Percentiles rank a stretch among this genome's conserved stretches.
Conservation (phyloP, 2,329 filamentous ascomycete genomes). For the Alternaria novae-zelandiae region DNA sequence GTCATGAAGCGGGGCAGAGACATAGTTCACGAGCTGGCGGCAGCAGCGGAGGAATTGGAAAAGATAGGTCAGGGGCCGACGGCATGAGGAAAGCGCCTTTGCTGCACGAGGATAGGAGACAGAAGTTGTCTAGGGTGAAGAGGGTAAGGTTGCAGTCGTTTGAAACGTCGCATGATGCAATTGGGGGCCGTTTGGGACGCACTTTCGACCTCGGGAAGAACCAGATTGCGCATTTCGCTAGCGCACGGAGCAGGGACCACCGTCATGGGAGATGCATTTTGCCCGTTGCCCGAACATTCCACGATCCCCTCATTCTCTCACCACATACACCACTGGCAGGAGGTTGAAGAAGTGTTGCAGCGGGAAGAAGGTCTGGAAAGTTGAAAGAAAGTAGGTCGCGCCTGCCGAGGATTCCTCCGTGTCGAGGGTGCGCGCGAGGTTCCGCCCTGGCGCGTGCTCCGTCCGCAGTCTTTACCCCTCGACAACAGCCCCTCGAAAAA, state of each 20-base stretch:
- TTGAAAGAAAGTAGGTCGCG: constrained; percentile 41
- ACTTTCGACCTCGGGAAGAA: constrained; percentile 32
- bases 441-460: constrained; percentile 26
- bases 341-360: constrained; percentile 49
- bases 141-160: constrained; percentile 12
- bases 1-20: not conserved
- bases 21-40: constrained; percentile 21
- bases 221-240: constrained; percentile 33
- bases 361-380: constrained; percentile 51
- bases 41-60: constrained; percentile 21
- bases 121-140: constrained; percentile 18
- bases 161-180: constrained; percentile 16
- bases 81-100: not conserved
- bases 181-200: constrained; percentile 17
- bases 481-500: constrained; percentile 34
- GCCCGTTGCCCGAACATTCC: constrained; percentile 28
- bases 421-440: constrained; percentile 9
- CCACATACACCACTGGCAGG: constrained; percentile 38
- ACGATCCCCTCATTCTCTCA: constrained; percentile 28
- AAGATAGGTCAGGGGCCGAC: constrained; percentile 9
- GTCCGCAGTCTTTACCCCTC: constrained; percentile 34
- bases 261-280: constrained; percentile 32
- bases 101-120: constrained; percentile 8
- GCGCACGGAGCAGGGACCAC: constrained; percentile 31
- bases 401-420: not conserved